phyloP scores from a whole-genome alignment of 345 rosid genomes.

The Rhodamnia argentea region DNA sequence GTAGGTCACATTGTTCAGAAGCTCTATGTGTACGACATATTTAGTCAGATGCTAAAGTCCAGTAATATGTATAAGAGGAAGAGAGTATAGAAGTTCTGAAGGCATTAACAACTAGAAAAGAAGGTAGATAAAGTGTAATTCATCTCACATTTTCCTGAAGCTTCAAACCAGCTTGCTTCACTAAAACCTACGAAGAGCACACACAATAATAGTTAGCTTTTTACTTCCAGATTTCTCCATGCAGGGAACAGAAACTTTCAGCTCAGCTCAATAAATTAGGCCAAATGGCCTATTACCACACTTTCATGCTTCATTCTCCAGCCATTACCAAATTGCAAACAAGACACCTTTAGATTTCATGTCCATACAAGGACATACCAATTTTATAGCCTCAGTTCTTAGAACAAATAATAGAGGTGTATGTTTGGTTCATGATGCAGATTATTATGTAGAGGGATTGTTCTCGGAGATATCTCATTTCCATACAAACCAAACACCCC shows the following conservation, averaged over 20 bases:
- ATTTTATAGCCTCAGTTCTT: not conserved
- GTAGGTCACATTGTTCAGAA: not conserved
- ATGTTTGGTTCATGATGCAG: not conserved
- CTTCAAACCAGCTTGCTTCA: constrained; percentile 92
- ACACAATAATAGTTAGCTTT: not conserved
- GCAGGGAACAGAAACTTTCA: not conserved
- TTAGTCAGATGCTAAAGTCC: not conserved
- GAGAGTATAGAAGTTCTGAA: not conserved
- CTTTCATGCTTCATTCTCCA: not conserved
- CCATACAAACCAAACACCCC: no score
- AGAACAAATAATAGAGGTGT: not conserved
- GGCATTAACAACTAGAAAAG: not conserved
- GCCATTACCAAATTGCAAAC: not conserved
- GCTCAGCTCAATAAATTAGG: not conserved
- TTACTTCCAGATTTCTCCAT: not conserved
- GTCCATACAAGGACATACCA: not conserved
- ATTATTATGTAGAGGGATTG: not conserved
- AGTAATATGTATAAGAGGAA: not conserved
- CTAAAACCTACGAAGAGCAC: constrained; percentile 48
- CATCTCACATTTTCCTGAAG: constrained; percentile 68
- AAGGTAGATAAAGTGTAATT: not conserved
- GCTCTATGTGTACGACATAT: not conserved
- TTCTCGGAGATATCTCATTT: no score
- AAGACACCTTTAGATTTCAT: not conserved
- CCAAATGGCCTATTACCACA: not conserved